Evolutionary conservation across 805 yeast genomes (phyloP), one percentile per base, ranked within the genome.

Genomic region (Yamadazyma endophytica): DNA sequence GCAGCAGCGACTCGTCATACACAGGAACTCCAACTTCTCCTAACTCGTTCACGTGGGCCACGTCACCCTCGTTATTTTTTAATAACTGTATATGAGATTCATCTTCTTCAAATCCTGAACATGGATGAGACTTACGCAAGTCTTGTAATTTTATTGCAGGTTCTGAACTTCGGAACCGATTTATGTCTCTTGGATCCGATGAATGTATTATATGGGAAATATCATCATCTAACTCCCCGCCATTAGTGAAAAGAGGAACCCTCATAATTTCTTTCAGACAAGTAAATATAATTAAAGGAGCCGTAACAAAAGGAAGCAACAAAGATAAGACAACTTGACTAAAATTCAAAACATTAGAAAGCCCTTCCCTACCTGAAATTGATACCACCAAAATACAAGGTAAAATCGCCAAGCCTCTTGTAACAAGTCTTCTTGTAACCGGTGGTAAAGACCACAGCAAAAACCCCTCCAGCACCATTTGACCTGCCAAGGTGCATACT

Each of bases 401-500:
- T 1, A 79, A 66, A 19, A 88, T 81, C 2, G 96, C 95, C 15
- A 88, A 64, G n/a, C 77, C 68, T 49, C 97, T 69, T 0, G 96
- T 88, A 16, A 85, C 65, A 25, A 88, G 63, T 39, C 96, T 70
- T 33, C 95, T 73, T 2, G 82, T 65, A 61, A 88, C 88, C 2
- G 97, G 96, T 21, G 83, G 77, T 38, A 87, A 70, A 5, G 82
- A 64, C 83, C 95, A 84, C 38, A 73, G 67, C 16, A 86, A 67
- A 47, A 87, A 89, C 1, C 97, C 97, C 54, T 88, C 96, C 48
- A 86, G 78, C 6, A 88, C 94, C 77, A 86, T 85, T 54, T 88
- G 96, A 21, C 96, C 95, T 2, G 96, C 89, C 47, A 89, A 70
- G 0, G 96, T 89, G 51, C 95, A 88, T 13, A 88, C 95, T 23